Conservation (phyloP, 1,284 basidiomycete species). For the Ganoderma sp. region DNA sequence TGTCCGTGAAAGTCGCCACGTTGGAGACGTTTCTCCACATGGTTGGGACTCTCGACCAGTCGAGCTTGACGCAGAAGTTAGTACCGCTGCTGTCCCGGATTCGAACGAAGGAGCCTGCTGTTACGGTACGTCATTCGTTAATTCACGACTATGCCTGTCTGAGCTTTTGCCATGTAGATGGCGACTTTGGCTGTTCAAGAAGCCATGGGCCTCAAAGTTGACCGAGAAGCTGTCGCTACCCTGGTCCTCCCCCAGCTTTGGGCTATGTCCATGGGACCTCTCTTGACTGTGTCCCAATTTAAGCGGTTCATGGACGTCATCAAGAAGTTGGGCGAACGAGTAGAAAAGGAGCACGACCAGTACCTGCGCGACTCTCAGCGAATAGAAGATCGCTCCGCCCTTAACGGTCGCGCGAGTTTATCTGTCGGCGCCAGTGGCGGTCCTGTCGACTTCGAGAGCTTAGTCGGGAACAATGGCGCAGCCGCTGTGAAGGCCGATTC, state of each 20-base stretch:
- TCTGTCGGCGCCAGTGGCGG: constrained; percentile 44
- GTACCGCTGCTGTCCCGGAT: constrained; percentile 95
- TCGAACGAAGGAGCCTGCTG: constrained; percentile 91
- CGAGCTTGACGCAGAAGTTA: constrained; percentile 91
- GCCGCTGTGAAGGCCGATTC: constrained; percentile 53
- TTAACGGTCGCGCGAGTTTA: constrained; percentile 39
- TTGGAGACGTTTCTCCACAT: constrained; percentile 89
- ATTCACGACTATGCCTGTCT: background rate
- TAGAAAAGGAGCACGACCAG: constrained; percentile 86
- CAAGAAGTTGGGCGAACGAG: constrained; percentile 74
- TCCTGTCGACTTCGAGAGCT: constrained; percentile 73
- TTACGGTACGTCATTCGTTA: constrained; percentile 68
- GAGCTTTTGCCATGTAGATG: constrained; percentile 56
- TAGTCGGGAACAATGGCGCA: constrained; percentile 61
- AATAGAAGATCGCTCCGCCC: constrained; percentile 75
- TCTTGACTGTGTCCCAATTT: constrained; percentile 92
- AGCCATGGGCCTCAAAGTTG: constrained; percentile 95
- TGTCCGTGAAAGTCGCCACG: constrained; percentile 90
- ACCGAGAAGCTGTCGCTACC: constrained; percentile 93
- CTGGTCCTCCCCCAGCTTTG: constrained; percentile 93
- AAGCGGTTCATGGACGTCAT: constrained; percentile 87
- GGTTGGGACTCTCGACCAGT: constrained; percentile 94
- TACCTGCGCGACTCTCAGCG: constrained; percentile 85
- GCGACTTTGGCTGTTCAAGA: constrained; percentile 94
- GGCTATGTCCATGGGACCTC: constrained; percentile 96